Base-by-base conservation (phyloP, 192 early-diverging fungal species). In the Chytriomyces hyalinus region DNA sequence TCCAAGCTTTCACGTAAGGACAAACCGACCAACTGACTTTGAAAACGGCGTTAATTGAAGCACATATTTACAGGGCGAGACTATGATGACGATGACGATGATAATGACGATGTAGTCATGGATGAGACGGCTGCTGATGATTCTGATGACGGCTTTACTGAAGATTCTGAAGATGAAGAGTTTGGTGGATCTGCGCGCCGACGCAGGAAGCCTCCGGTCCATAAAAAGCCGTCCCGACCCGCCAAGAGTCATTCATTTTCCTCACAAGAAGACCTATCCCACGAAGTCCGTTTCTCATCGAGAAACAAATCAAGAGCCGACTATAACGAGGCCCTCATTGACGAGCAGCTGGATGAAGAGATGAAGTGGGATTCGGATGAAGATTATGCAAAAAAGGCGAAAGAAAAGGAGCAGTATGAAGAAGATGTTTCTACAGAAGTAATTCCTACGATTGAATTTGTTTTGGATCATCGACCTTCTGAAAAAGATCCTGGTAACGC, bases 141-240 rank as follows among this genome's bases (percentile, higher is more conserved):
- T 11, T 69, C 60, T 11, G 70, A 59, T 36, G 11, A 10, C 20
- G 45, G 50, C 46, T 49, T 77, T n/a, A 36, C 68, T n/a, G 68
- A 80, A 63, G 65, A 75, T 15, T 47, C 49, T 60, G 65, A 75
- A 28, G 81, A 82, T 13, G 64, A 76, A n/a, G 59, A 66, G 8
- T 75, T 78, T 50, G 49, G 77, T 78, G 80, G 83, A 75, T 67
- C 75, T 69, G 80, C 82, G 63, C 76, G 73, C 9, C 78, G 10
- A 81, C 59, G 46, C 51, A 79, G 67, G 77, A 79, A 63, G 49
- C 36, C 50, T 51, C n/a, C 51, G 57, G 11, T 36, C 36, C 36
- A 36, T 1, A 36, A 36, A 36, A 36, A 36, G 57, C 61, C 5
- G 61, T 64, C 61, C 61, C 63, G 47, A 59, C 61, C 49, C 8